These are phyloP conservation scores for Aspergillus hiratsukae DNA, from an alignment of 2,329 filamentous ascomycete genomes.

Conservation along the genomic window DNA sequence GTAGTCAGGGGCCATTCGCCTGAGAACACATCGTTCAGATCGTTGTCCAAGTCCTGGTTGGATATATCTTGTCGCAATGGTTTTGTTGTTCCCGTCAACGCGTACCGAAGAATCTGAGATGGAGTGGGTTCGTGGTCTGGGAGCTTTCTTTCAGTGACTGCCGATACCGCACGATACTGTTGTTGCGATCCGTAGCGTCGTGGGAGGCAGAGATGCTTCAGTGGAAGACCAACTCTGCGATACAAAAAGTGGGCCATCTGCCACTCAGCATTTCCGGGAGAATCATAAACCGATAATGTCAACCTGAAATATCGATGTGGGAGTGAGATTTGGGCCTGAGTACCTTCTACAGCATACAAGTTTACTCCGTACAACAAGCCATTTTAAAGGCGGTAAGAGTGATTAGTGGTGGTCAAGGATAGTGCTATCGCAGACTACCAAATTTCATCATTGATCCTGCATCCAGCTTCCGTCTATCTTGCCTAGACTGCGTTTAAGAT, in stretches of 20 bases:
- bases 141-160: background rate
- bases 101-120: conserved; percentile 31
- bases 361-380: background rate
- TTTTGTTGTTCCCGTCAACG: conserved; percentile 22
- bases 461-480: background rate
- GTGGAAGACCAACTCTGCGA: background rate
- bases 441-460: background rate
- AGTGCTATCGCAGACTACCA: background rate
- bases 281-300: background rate
- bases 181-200: conserved; percentile 4
- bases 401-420: background rate
- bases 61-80: conserved; percentile 1
- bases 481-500: background rate
- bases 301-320: background rate
- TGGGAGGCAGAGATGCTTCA: background rate
- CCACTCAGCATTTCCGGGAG: background rate
- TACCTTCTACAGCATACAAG: no score
- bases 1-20: conserved; percentile 18
- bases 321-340: background rate
- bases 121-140: conserved; percentile 16
- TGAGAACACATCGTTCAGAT: conserved; percentile 18
- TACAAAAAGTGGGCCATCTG: background rate
- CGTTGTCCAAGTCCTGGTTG: conserved; percentile 8
- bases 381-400: background rate
- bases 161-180: conserved; percentile 2